phyloP scores from a whole-genome alignment of 2,329 filamentous ascomycete species.

The Fusarium sp. region DNA sequence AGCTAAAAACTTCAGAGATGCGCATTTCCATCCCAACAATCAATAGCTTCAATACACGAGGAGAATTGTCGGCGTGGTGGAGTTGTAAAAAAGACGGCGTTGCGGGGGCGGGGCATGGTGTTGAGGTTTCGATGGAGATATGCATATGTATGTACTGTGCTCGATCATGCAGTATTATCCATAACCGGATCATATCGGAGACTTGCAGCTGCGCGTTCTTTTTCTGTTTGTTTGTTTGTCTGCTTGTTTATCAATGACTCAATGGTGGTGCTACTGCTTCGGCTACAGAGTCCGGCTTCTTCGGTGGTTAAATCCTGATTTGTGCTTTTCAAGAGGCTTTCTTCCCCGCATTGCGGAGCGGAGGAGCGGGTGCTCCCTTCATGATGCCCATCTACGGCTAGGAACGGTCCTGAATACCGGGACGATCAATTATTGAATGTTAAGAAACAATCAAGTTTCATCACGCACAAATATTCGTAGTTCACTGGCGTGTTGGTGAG shows the following conservation, averaged over 20 bases:
- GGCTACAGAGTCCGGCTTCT: conserved; percentile 20
- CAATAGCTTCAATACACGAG: conserved; percentile 3
- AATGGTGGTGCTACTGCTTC: conserved; percentile 8
- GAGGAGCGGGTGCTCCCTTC: conserved; percentile 36
- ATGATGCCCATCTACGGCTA: conserved; percentile 23
- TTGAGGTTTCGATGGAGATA: conserved; percentile 19
- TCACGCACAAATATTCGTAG: not conserved
- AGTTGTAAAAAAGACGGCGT: conserved; percentile 27
- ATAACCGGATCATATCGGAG: conserved; percentile 36
- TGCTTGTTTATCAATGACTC: not conserved
- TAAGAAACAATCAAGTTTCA: not conserved
- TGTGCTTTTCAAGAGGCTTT: conserved; percentile 4
- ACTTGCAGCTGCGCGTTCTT: not conserved
- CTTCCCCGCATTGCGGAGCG: conserved; percentile 38
- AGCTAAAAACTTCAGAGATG: not conserved
- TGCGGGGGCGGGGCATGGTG: conserved; percentile 40
- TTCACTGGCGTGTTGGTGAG: not conserved
- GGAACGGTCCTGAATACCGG: conserved; percentile 8
- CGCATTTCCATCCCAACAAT: conserved; percentile 1
- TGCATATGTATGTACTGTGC: conserved; percentile 24
- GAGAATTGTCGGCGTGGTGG: conserved; percentile 34
- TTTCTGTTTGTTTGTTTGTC: not conserved
- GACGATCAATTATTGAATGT: not conserved
- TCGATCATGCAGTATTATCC: conserved; percentile 34
- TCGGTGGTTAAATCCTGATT: conserved; percentile 14